These are phyloP conservation scores for Cichorium intybus DNA, from an alignment of 140 eudicot genomes.

Conservation along the genomic window DNA sequence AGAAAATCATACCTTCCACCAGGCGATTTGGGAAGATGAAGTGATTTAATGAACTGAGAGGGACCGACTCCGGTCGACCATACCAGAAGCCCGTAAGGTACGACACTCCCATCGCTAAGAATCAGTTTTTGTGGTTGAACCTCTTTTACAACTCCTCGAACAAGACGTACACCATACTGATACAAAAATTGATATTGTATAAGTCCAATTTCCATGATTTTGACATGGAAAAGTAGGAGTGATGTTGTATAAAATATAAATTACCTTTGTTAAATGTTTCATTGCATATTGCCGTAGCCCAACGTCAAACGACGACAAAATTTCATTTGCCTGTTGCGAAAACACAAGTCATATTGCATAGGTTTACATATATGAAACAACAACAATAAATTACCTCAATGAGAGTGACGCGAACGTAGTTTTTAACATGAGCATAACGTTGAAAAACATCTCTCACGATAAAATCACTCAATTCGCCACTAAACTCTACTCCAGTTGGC, in stretches of 20 bases:
- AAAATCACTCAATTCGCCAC: conserved; percentile 94
- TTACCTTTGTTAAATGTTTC: conserved; percentile 85
- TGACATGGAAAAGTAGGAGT: no score
- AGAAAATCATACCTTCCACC: conserved; percentile 72
- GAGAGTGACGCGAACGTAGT: conserved; percentile 78
- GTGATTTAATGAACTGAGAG: conserved; percentile 66
- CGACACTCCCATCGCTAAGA: conserved; percentile 87
- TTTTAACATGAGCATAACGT: conserved; percentile 77
- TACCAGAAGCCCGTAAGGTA: conserved; percentile 88
- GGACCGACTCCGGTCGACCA: conserved; percentile 99
- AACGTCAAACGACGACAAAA: conserved; percentile 85
- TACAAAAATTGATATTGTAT: not conserved
- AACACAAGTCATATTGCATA: not conserved
- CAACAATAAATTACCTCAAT: conserved; percentile 61
- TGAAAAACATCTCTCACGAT: conserved; percentile 74
- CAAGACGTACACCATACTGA: conserved; percentile 88
- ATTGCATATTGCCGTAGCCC: conserved; percentile 86
- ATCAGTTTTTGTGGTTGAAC: conserved; percentile 60
- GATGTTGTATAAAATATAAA: not conserved
- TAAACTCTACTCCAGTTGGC: conserved; percentile 95
- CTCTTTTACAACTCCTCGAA: conserved; percentile 89
- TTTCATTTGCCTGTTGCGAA: conserved; percentile 81
- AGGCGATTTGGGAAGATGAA: conserved; percentile 70
- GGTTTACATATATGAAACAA: not conserved
- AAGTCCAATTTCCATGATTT: no score